Percentiles rank a stretch among this genome's conserved stretches.
Conservation (phyloP, 306 rosid genomes). For the Calophaca sinica region DNA sequence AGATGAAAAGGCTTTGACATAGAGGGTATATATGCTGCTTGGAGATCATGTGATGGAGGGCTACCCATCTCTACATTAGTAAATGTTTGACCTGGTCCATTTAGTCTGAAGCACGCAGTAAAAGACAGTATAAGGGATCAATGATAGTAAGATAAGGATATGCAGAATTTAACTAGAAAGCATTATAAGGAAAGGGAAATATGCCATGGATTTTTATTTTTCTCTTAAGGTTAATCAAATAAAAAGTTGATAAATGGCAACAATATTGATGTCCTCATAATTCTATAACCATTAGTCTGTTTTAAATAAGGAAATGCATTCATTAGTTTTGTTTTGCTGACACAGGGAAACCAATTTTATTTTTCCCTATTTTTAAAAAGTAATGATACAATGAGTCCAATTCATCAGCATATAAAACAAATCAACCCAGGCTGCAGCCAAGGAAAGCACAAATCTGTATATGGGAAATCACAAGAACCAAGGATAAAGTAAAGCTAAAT, state of each 20-base stretch:
- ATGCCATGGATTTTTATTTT: conserved; percentile 1
- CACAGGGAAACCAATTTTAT: background rate
- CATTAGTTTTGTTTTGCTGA: background rate
- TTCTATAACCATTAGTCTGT: conserved; percentile 5
- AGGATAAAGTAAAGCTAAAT: conserved; percentile 34
- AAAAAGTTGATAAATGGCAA: conserved; percentile 22
- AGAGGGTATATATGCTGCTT: conserved; percentile 61
- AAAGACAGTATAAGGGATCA: conserved; percentile 40
- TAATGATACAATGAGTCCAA: conserved; percentile 11
- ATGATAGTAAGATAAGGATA: conserved; percentile 15
- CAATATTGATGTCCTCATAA: background rate
- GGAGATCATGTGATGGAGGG: conserved; percentile 71
- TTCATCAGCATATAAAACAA: conserved; percentile 28
- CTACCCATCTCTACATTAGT: conserved; percentile 75
- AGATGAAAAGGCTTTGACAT: conserved; percentile 75
- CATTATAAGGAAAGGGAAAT: conserved; percentile 24
- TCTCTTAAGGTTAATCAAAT: background rate
- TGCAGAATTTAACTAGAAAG: conserved; percentile 36
- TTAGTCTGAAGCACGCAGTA: conserved; percentile 59
- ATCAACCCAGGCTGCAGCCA: conserved; percentile 38
- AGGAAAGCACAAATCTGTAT: too few species aligned
- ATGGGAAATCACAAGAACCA: conserved; percentile 26
- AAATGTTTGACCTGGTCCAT: conserved; percentile 72
- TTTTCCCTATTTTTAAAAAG: conserved; percentile 25
- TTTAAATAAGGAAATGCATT: conserved; percentile 24